Conservation (phyloP, 768 basidiomycete species). For the Omphalotus guepiniiformis region DNA sequence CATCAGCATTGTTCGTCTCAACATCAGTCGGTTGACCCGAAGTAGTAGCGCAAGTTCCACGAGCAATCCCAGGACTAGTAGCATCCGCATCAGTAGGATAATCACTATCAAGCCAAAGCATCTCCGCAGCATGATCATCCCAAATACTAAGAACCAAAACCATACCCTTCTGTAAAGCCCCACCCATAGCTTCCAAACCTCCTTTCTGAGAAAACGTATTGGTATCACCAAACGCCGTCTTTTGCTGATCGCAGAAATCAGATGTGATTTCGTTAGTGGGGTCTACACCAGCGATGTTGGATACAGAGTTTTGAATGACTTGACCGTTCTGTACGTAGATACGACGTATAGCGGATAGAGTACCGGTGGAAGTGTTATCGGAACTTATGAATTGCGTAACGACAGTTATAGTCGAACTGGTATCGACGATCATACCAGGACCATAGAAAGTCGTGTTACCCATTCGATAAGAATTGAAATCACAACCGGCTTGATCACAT, state of each 20-base stretch:
- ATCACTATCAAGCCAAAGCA: constrained; percentile 26
- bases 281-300: constrained; percentile 29
- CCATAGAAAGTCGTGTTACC: constrained; percentile 39
- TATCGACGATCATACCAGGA: constrained; percentile 35
- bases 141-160: constrained; percentile 32
- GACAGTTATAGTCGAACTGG: constrained; percentile 34
- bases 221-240: constrained; percentile 31
- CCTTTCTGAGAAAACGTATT: constrained; percentile 30
- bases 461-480: constrained; percentile 46
- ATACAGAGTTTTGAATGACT: constrained; percentile 35
- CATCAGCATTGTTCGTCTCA: constrained; percentile 23
- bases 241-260: constrained; percentile 30
- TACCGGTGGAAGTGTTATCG: constrained; percentile 31
- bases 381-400: constrained; percentile 40
- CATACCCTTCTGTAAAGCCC: constrained; percentile 27
- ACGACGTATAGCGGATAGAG: constrained; percentile 37
- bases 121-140: constrained; percentile 14
- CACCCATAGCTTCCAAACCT: constrained; percentile 21
- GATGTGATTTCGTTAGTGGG: constrained; percentile 34
- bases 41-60: constrained; percentile 31
- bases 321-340: constrained; percentile 40
- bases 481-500: constrained; percentile 42
- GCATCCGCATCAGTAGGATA: constrained; percentile 22
- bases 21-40: constrained; percentile 30
- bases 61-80: constrained; percentile 6